These are phyloP conservation scores for Salix exigua DNA, from an alignment of 345 rosid species.

Conservation along the genomic window DNA sequence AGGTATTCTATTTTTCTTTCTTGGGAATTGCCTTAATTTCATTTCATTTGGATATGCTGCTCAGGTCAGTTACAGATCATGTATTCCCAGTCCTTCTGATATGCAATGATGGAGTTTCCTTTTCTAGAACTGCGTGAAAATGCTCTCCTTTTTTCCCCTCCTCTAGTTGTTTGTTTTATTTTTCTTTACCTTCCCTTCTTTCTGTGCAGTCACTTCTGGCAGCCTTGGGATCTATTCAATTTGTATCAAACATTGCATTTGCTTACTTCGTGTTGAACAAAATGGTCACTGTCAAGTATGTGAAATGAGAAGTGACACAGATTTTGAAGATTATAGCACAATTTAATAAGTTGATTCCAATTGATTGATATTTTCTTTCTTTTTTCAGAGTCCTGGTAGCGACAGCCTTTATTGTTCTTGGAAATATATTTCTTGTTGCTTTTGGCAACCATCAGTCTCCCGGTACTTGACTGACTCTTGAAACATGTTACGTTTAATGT, in stretches of 20 bases:
- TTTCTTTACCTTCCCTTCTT: constrained; percentile 10
- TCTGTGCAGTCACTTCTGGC: constrained; percentile 91
- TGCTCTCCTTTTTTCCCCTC: constrained; percentile 1
- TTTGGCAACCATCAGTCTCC: constrained; percentile 99
- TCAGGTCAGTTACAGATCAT: constrained; percentile 54
- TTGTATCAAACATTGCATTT: constrained; percentile 93
- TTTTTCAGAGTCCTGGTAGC: constrained; percentile 76
- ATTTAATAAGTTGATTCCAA: constrained; percentile 1
- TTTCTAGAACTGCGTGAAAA: neutral
- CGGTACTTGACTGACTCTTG: constrained; percentile 49
- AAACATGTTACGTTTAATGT: too few relatives aligned
- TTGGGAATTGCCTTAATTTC: constrained; percentile 96
- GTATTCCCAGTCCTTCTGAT: neutral
- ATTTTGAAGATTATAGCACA: constrained; percentile 5
- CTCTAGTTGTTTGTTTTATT: neutral
- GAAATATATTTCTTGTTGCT: constrained; percentile 90
- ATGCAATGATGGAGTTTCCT: neutral
- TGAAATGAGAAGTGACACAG: constrained; percentile 29
- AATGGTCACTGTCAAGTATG: constrained; percentile 94
- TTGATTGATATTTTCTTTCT: constrained; percentile 13
- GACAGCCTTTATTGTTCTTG: constrained; percentile 90
- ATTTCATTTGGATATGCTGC: constrained; percentile 99
- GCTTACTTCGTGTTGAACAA: constrained; percentile 84
- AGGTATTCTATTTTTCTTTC: constrained; percentile 80
- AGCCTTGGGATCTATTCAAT: constrained; percentile 96